Conservation (phyloP, 1,284 basidiomycete species). For the Cryptococcus maquisensis region DNA sequence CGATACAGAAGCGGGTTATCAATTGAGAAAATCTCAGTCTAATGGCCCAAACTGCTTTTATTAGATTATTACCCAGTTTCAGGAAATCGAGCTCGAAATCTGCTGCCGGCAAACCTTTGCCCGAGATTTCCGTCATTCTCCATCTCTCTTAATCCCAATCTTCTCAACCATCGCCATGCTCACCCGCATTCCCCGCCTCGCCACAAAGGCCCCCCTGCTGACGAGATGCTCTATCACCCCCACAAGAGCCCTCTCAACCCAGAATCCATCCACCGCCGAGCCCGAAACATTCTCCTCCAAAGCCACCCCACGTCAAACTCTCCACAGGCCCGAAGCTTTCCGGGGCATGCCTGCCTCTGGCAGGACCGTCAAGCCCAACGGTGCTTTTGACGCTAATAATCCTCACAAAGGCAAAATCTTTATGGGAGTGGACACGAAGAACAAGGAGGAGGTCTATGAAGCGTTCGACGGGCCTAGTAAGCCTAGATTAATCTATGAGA, state of each 20-base stretch:
- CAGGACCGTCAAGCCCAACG: not conserved
- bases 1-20: not conserved
- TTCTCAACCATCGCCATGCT: too few species aligned
- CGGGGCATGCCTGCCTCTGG: conserved; percentile 27
- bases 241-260: not conserved
- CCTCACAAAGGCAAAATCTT: not conserved
- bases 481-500: conserved; percentile 38
- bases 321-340: conserved; percentile 28
- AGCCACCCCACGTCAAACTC: conserved; percentile 27
- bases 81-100: too few species aligned
- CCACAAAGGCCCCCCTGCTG: too few species aligned
- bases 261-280: conserved; percentile 6
- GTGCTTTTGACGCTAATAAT: not conserved
- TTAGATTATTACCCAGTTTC: too few species aligned
- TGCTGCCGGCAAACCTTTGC: not conserved
- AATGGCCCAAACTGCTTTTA: too few species aligned
- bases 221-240: not conserved
- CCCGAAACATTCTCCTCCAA: conserved; percentile 34
- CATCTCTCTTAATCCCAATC: conserved; percentile 1
- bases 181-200: too few species aligned
- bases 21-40: not conserved
- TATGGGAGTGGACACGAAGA: not conserved
- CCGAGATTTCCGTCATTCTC: not conserved
- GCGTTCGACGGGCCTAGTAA: conserved; percentile 37
- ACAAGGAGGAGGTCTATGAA: conserved; percentile 36